phyloP scores from a whole-genome alignment of 371 early-diverging fungal species.

The Ordospora colligata region DNA sequence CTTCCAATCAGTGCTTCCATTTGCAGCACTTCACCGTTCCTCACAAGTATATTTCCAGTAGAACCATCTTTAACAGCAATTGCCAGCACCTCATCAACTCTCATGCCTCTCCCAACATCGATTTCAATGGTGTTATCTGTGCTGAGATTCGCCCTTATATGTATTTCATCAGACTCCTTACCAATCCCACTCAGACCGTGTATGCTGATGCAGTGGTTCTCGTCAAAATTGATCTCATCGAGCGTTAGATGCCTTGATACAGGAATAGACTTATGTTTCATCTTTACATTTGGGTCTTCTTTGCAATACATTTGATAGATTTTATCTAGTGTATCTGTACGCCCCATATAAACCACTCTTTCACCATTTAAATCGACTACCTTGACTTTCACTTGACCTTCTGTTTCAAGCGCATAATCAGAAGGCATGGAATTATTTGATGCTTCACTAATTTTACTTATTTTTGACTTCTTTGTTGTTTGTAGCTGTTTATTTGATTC shows the following conservation, averaged over 20 bases:
- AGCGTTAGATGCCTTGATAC: slow-evolving; percentile 20
- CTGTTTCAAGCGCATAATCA: no score
- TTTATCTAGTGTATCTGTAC: neutral
- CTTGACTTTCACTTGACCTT: neutral
- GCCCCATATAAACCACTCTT: neutral
- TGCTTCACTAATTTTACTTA: no score
- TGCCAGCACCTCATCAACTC: neutral
- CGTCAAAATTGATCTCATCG: slow-evolving; percentile 10
- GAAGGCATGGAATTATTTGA: no score
- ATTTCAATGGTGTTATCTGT: neutral
- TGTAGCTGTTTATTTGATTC: no score
- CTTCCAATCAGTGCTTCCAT: neutral
- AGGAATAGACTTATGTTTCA: slow-evolving; percentile 15
- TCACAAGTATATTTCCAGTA: neutral
- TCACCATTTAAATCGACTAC: neutral
- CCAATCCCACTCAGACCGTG: neutral
- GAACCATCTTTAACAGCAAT: neutral
- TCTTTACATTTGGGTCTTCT: neutral
- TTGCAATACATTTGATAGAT: neutral
- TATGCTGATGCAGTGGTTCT: neutral
- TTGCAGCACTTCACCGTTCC: slow-evolving; percentile 3
- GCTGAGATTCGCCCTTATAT: slow-evolving; percentile 10
- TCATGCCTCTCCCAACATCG: neutral
- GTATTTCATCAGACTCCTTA: neutral
- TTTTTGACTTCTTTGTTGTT: no score